Base-by-base conservation (phyloP, 805 yeast species). In the Metschnikowia santaceciliae region DNA sequence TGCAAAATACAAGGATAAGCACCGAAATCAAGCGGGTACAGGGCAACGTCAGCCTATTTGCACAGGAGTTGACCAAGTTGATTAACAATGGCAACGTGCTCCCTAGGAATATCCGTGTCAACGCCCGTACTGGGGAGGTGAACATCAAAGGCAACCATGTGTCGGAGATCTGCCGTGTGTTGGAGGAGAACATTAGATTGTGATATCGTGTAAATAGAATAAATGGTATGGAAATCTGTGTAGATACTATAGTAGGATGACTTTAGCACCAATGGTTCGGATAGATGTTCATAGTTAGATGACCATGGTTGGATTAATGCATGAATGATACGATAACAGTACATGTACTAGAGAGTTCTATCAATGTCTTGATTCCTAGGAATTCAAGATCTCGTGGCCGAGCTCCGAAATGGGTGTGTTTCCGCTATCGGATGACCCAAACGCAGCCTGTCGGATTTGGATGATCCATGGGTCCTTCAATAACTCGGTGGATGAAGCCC, bases 391-490 rank as follows among this genome's bases (percentile, higher is more conserved):
- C 13, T 46, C 48, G 32, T 37, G 48, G 22, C 33, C 32, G 17
- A 46, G 32, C 39, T 73, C 77, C 6, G 73, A 66, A 6, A 67
- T 61, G 15, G 78, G 76, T 2, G 77, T 71, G 37, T 58, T 57
- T 10, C 66, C 66, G 10, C 63, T 62, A 11, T 67, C 69, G 6
- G 66, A 54, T 8, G 67, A 56, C 1, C 75, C 86, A 63, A 86
- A 86, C 0, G 91, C 91, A 49, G 81, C 78, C 54, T 80, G 80
- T 57, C 91, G 69, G 50, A 86, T 86, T 35, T 82, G 80, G 42
- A 80, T 78, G 49, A 90, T 85, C 97, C 97, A 91, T 3, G 96
- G 96, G 64, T 91, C 96, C 55, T 80, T 80, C 57, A 92, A 70
- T 46, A 94, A 74, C 59, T 90, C 97, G 46, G 83, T 85, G 0